Conservation (phyloP, 2,329 filamentous ascomycete genomes). For the Ramularia collo-cygni region DNA sequence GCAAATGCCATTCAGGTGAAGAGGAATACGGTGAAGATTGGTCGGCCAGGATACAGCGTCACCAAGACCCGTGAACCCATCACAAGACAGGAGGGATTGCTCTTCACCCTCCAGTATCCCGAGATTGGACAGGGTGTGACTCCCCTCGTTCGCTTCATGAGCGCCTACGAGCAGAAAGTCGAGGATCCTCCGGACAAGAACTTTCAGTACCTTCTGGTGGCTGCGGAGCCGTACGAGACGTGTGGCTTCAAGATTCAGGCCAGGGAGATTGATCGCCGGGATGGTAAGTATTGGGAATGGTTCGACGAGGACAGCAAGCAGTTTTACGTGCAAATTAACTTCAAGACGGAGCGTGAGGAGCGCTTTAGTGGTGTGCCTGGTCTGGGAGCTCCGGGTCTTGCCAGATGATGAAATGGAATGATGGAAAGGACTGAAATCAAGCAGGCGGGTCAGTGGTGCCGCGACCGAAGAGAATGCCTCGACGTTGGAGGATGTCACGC, state of each 20-base stretch:
- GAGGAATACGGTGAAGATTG: conserved; percentile 88
- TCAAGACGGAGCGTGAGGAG: conserved; percentile 97
- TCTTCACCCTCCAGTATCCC: conserved; percentile 96
- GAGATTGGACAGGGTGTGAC: conserved; percentile 70
- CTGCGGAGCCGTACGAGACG: conserved; percentile 96
- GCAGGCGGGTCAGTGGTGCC: too few species aligned
- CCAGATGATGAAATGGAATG: conserved; percentile 26
- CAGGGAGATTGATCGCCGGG: conserved; percentile 81
- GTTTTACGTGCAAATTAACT: conserved; percentile 96
- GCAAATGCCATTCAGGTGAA: conserved; percentile 66
- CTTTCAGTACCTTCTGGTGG: conserved; percentile 90
- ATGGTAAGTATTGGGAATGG: conserved; percentile 86
- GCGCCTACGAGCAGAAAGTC: conserved; percentile 89
- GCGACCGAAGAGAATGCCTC: too few species aligned
- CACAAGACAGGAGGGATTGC: conserved; percentile 77
- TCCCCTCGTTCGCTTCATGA: conserved; percentile 93
- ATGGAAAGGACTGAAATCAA: too few species aligned
- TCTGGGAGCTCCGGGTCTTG: conserved; percentile 43
- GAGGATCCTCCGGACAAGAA: conserved; percentile 87
- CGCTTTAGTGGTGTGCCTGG: conserved; percentile 65
- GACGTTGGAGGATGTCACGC: too few species aligned
- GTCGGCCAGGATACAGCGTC: conserved; percentile 93
- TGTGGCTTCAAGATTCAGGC: conserved; percentile 95
- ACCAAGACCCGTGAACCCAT: conserved; percentile 89
- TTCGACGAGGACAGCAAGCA: conserved; percentile 95